Conservation (phyloP, 768 basidiomycete genomes). For the Hygrocybe coccinea region DNA sequence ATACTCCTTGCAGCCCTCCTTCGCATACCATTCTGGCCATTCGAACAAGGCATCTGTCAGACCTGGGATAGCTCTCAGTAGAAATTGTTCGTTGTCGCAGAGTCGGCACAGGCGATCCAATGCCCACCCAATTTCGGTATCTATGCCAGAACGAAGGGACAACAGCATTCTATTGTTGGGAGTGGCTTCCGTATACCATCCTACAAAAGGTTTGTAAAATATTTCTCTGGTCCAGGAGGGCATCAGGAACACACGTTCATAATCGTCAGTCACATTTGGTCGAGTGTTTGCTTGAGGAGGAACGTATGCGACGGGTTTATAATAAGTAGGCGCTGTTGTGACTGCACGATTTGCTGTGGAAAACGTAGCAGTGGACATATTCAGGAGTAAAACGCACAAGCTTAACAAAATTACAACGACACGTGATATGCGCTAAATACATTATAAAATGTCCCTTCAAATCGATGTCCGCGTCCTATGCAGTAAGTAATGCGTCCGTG, state of each 20-base stretch:
- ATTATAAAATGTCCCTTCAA: too few species aligned
- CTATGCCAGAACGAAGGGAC: conserved; percentile 77
- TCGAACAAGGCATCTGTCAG: conserved; percentile 79
- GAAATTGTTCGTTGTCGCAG: conserved; percentile 74
- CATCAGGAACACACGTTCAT: conserved; percentile 55
- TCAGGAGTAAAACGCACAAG: too few species aligned
- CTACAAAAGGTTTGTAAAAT: conserved; percentile 24
- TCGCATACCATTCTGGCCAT: conserved; percentile 83
- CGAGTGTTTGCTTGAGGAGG: conserved; percentile 25
- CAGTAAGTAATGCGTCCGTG: too few species aligned
- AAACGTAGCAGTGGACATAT: neutral
- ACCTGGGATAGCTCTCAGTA: conserved; percentile 67
- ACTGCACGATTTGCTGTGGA: conserved; percentile 9
- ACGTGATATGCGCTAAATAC: too few species aligned
- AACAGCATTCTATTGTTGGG: conserved; percentile 88
- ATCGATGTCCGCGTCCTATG: too few species aligned
- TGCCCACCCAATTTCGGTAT: conserved; percentile 82
- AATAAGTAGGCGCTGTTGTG: conserved; percentile 21
- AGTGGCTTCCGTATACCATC: conserved; percentile 81
- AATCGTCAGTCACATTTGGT: conserved; percentile 62
- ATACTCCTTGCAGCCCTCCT: conserved; percentile 48
- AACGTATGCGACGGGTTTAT: conserved; percentile 25
- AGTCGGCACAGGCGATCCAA: conserved; percentile 79
- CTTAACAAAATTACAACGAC: too few species aligned
- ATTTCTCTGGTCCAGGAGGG: conserved; percentile 6